A percentile compares a stretch with the other conserved stretches of the same genome.
These are phyloP conservation scores for Meripilus lineatus DNA, from an alignment of 1,284 basidiomycete species.

Conservation along the genomic window DNA sequence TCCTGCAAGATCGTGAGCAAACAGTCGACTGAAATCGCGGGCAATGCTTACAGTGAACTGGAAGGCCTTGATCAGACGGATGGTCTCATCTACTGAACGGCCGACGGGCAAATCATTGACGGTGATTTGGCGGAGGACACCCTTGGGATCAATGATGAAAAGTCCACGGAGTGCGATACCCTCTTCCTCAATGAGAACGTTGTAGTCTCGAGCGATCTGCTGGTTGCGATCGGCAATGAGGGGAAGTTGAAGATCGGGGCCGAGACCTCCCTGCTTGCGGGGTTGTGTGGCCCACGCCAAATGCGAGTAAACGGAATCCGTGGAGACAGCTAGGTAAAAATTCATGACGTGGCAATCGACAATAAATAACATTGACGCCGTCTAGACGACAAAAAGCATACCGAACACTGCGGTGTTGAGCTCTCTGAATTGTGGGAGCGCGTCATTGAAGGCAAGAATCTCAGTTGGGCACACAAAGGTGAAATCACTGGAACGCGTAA, in stretches of 20 bases:
- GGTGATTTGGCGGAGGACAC: conserved; percentile 76
- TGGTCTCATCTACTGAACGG: conserved; percentile 85
- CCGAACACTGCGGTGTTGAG: conserved; percentile 76
- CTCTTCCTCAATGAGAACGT: conserved; percentile 80
- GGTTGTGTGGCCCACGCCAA: conserved; percentile 81
- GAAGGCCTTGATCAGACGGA: conserved; percentile 88
- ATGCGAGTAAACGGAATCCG: conserved; percentile 86
- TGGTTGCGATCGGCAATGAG: conserved; percentile 70
- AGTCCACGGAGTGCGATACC: conserved; percentile 83
- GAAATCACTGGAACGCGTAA: conserved; percentile 49
- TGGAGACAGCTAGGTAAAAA: conserved; percentile 73
- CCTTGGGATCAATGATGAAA: conserved; percentile 89
- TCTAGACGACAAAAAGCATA: conserved; percentile 30
- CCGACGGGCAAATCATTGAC: conserved; percentile 90
- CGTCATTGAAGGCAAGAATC: conserved; percentile 89
- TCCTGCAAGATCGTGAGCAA: conserved; percentile 42
- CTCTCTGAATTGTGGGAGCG: conserved; percentile 67
- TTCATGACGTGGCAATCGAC: too few species aligned
- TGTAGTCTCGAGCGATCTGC: conserved; percentile 73
- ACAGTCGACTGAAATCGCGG: neutral
- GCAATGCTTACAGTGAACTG: conserved; percentile 66
- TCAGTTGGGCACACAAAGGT: conserved; percentile 92
- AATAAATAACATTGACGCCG: neutral
- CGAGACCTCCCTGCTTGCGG: conserved; percentile 81
- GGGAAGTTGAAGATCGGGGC: conserved; percentile 79